These are phyloP conservation scores for Senna siamea DNA, from an alignment of 306 rosid genomes.

Conservation along the genomic window DNA sequence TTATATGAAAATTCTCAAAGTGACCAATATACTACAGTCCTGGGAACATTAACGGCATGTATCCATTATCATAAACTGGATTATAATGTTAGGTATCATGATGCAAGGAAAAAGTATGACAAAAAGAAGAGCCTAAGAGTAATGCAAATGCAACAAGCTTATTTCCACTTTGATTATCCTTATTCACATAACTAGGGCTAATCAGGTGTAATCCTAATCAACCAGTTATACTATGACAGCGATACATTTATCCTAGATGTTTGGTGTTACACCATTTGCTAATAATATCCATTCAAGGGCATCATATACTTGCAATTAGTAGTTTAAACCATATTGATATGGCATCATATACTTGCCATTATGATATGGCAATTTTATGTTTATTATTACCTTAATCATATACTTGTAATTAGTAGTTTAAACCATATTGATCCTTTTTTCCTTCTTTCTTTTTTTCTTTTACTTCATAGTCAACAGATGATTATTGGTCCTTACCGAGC, in stretches of 20 bases:
- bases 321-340: too few relatives aligned
- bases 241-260: background rate
- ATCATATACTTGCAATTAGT: too few relatives aligned
- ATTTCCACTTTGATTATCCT: background rate
- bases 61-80: background rate
- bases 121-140: conserved; percentile 2
- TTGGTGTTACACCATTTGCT: background rate
- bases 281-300: background rate
- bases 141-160: background rate
- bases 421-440: conserved; percentile 7
- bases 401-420: background rate
- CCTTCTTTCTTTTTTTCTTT: background rate
- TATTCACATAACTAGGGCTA: background rate
- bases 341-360: background rate
- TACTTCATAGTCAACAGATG: conserved; percentile 1
- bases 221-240: conserved; percentile 5
- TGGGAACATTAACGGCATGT: background rate
- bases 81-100: conserved; percentile 1
- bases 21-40: background rate
- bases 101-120: background rate
- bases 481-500: background rate
- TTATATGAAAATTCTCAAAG: background rate
- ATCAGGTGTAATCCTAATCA: conserved; percentile 12
- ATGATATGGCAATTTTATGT: background rate
- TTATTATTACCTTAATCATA: background rate